A percentile compares a stretch with the other conserved stretches of the same genome.
Conservation (phyloP, 2,329 filamentous ascomycete species). For the Fusarium albosuccineum region DNA sequence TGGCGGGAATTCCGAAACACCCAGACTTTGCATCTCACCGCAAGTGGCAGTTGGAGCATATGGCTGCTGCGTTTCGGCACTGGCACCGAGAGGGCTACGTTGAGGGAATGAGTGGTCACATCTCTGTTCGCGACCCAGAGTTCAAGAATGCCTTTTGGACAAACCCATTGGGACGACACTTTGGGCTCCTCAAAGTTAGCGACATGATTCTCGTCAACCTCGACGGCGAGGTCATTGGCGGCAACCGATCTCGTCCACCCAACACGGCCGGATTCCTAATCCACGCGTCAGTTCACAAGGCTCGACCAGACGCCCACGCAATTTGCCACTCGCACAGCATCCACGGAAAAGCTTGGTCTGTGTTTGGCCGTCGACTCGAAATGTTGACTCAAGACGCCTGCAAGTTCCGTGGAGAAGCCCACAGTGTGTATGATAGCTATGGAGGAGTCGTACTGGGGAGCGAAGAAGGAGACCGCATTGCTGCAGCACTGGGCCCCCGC, state of each 20-base stretch:
- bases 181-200: slow-evolving; percentile 72
- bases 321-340: slow-evolving; percentile 76
- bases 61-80: slow-evolving; percentile 76
- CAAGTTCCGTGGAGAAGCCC: slow-evolving; percentile 71
- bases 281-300: slow-evolving; percentile 74
- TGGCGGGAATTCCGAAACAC: slow-evolving; percentile 43
- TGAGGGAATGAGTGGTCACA: slow-evolving; percentile 78
- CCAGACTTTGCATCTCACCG: slow-evolving; percentile 43
- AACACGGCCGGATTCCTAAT: slow-evolving; percentile 80
- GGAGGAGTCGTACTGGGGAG: slow-evolving; percentile 66
- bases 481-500: slow-evolving; percentile 67
- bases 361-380: slow-evolving; percentile 73
- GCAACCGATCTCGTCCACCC: slow-evolving; percentile 69
- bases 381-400: slow-evolving; percentile 77
- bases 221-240: slow-evolving; percentile 72
- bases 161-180: slow-evolving; percentile 75
- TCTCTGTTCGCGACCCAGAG: slow-evolving; percentile 74
- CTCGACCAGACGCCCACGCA: slow-evolving; percentile 73
- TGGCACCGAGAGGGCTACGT: slow-evolving; percentile 75
- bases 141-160: slow-evolving; percentile 73
- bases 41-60: slow-evolving; percentile 66
- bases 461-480: slow-evolving; percentile 74
- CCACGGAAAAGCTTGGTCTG: slow-evolving; percentile 75
- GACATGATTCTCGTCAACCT: slow-evolving; percentile 77
- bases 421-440: slow-evolving; percentile 72